Evolutionary conservation across 2,329 filamentous ascomycete species (phyloP).

Genomic region (Penicillium sp.): DNA sequence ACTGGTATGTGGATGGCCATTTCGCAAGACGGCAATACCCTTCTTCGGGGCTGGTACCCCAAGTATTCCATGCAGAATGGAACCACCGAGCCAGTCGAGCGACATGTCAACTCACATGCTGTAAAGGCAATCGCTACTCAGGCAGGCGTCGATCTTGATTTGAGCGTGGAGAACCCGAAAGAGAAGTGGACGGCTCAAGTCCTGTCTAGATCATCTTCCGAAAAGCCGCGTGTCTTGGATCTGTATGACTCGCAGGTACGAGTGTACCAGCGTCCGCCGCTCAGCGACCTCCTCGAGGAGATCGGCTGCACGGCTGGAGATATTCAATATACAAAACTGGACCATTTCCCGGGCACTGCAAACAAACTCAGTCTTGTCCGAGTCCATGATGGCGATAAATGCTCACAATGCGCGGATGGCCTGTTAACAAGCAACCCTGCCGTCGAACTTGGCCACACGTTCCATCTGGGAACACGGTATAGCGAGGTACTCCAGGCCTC

Average conservation of each 20-base stretch:
- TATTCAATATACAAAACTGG: conserved; percentile 40
- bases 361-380: conserved; percentile 66
- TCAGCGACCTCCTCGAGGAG: conserved; percentile 39
- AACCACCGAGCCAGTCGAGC: conserved; percentile 36
- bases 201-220: conserved; percentile 21
- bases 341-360: conserved; percentile 45
- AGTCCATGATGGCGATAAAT: conserved; percentile 70
- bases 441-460: conserved; percentile 93
- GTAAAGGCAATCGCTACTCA: conserved; percentile 60
- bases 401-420: conserved; percentile 70
- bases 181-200: conserved; percentile 57
- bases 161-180: conserved; percentile 65
- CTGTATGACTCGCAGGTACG: conserved; percentile 47
- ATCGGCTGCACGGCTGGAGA: conserved; percentile 32
- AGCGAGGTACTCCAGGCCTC: conserved; percentile 72
- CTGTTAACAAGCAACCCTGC: conserved; percentile 69
- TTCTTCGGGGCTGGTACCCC: conserved; percentile 73
- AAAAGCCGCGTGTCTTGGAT: conserved; percentile 42
- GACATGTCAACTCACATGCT: conserved; percentile 62
- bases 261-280: conserved; percentile 43
- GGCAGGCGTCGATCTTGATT: conserved; percentile 69
- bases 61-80: conserved; percentile 43
- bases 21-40: conserved; percentile 63
- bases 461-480: conserved; percentile 89
- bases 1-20: conserved; percentile 46